Evolutionary conservation across 495 filamentous ascomycete species (phyloP).

Genomic region (Aspergillus hancockii): DNA sequence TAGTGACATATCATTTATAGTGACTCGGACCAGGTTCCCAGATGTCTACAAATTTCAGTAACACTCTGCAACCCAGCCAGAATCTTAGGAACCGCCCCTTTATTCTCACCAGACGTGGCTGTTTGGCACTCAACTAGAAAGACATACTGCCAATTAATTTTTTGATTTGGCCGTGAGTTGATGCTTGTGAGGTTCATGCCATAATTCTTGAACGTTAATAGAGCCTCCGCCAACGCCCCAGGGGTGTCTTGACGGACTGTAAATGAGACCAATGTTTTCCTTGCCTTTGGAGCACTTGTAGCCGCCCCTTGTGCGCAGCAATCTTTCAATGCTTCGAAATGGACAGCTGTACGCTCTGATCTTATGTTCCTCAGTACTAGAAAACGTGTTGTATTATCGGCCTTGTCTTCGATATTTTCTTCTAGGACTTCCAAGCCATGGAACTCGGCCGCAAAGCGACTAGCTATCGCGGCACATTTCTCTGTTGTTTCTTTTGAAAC

Average conservation of each 20-base stretch:
- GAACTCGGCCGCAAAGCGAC: constrained; percentile 66
- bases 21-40: constrained; percentile 48
- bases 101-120: constrained; percentile 23
- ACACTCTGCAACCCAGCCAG: constrained; percentile 30
- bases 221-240: constrained; percentile 77
- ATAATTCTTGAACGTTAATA: constrained; percentile 72
- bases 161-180: constrained; percentile 77
- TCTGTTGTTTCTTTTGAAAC: constrained; percentile 60
- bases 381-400: constrained; percentile 87
- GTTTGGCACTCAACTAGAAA: constrained; percentile 92
- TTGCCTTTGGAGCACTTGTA: constrained; percentile 26
- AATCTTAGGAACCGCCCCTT: constrained; percentile 30
- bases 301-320: constrained; percentile 10
- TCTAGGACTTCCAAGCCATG: constrained; percentile 69
- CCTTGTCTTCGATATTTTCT: constrained; percentile 75
- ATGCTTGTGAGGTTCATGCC: constrained; percentile 88
- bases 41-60: constrained; percentile 39
- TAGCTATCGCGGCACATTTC: constrained; percentile 74
- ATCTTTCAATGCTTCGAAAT: constrained; percentile 22
- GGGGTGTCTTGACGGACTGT: constrained; percentile 74
- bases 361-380: constrained; percentile 64
- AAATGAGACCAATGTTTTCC: constrained; percentile 80
- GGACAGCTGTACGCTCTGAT: constrained; percentile 24
- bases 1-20: constrained; percentile 10
- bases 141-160: constrained; percentile 82